Evolutionary conservation across 179 eudicot genomes (phyloP), one percentile per base, ranked within the genome.

Genomic region (Camellia oleifera): DNA sequence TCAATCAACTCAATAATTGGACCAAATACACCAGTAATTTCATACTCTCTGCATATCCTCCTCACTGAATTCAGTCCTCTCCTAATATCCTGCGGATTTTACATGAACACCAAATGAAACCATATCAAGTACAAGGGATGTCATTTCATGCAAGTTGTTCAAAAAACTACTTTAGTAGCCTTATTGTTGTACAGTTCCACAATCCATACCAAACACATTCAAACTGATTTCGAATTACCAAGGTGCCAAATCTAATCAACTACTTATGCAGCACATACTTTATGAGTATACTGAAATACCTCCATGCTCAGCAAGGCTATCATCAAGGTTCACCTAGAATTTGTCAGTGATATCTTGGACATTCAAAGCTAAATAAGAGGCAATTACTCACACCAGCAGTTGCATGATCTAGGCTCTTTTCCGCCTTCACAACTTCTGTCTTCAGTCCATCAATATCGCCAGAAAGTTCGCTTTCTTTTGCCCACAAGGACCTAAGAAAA

Each of bases 321-420:
- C 72, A 50, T 10, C 23, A 53, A 14, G 66, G 74, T 42, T 67
- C 32, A 67, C 0, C 4, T 44, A 80, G 72, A 67, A 3, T 68
- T 11, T 17, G 50, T 26, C 50, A 48, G 48, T 20, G 52, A 78
- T n/a, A 18, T 23, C n/a, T 54, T 62, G 26, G 46, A 58, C 26
- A 65, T 63, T 60, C 58, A 11, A 60, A 63, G 66, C 42, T 56
- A 70, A 53, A 17, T n/a, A 18, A 18, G 32, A n/a, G 52, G 44
- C 8, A 63, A 46, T 65, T 77, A 92, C 99, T 89, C 84, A 94
- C 99, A 86, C 98, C 98, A 81, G 99, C 94, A 81, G 97, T 97
- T 18, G 97, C 97, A 80, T 92, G 99, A 82, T 97, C 99, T 62
- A 97, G 92, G 85, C 90, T 91, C 88, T 97, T 94, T 81, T 96